phyloP scores from a whole-genome alignment of 2,329 filamentous ascomycete species.

The Parastagonospora nodorum region DNA sequence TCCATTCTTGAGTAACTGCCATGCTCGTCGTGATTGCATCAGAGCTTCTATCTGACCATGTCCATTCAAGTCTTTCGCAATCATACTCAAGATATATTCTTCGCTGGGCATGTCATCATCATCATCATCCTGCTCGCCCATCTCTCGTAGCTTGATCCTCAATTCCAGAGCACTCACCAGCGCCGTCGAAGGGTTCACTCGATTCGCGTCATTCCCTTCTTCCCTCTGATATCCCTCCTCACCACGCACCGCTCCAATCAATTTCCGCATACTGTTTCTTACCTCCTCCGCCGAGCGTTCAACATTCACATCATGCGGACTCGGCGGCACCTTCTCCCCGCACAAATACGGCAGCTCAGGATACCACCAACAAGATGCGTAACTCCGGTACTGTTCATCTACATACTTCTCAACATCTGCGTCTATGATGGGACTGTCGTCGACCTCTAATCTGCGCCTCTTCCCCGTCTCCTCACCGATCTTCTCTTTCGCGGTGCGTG shows the following conservation, averaged over 20 bases:
- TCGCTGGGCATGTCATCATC: neutral
- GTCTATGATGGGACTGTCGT: neutral
- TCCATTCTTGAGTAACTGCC: conserved; percentile 4
- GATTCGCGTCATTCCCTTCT: neutral
- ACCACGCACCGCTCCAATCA: neutral
- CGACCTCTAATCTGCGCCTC: neutral
- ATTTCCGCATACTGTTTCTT: neutral
- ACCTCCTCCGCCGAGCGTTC: neutral
- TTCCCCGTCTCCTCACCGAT: conserved; percentile 2
- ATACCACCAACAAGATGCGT: neutral
- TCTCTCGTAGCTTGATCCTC: neutral
- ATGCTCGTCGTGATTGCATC: conserved; percentile 9
- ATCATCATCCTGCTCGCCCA: neutral
- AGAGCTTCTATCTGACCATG: conserved; percentile 7
- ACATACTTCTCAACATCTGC: neutral
- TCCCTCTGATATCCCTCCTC: neutral
- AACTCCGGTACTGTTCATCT: neutral
- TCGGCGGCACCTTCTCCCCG: neutral
- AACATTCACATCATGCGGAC: neutral
- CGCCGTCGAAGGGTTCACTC: neutral
- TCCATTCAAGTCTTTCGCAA: conserved; percentile 9
- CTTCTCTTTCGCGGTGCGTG: neutral
- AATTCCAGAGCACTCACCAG: neutral
- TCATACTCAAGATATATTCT: conserved; percentile 6
- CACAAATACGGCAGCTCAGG: neutral